Base-by-base conservation (phyloP, 2,329 filamentous ascomycete genomes). In the Exophiala calicioides region DNA sequence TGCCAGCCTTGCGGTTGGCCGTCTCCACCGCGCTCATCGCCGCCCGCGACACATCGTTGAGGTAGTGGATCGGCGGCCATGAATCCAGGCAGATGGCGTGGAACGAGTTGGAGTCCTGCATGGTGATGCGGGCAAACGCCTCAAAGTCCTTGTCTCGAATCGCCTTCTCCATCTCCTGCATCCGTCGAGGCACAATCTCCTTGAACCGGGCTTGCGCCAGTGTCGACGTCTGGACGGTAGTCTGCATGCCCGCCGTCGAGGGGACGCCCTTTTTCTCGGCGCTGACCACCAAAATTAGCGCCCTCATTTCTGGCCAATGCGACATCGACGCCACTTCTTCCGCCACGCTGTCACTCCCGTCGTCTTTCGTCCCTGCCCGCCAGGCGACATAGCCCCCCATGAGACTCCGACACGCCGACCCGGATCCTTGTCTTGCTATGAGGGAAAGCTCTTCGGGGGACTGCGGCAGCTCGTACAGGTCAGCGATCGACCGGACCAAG, bases 81-180 rank as follows among this genome's bases (percentile, higher is more conserved):
- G 93, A 97, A 67, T 98, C 93, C 60, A 94, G 76, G 67, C 93
- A 97, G 47, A 85, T 89, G 27, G 93, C 88, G 69, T 98, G 93
- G 82, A 98, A 98, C 50, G 84, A 88, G 74, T 98, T 98, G 65
- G 87, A 94, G 67, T 98, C 93, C 67, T 84, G 85, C 90, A 96
- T 98, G 12, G 93, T 95, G 53, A 96, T 79, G 65, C 88, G 83
- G 18, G 86, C 93, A 64, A 98, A 98, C 15, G 79, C 75, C 60
- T 83, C 80, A 71, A 98, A 98, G 71, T 98, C 87, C 60, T 80
- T 81, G 54, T 80, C 77, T 58, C 76, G 71, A 52, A 97, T 85
- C 3, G 91, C 90, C 51, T 83, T 78, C 71, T 93, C 86, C 85
- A 97, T 96, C 55, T 80, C 75, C 34, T 73, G 69, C 90, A 97